A percentile compares a stretch with the other conserved stretches of the same genome.
Conservation (phyloP, 129 eudicot genomes). For the sunflower (Helianthus annuus) region HanXRQr2.0-SUNRISE NC_035449.2:8460169-8460668, state of each 20-base stretch:
- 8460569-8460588: neutral
- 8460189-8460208: neutral
- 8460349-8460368: neutral
- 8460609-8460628: neutral
- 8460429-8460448: no score
- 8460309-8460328: neutral
- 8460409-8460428: no score
- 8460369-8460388: neutral
- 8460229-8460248: constrained; percentile 20
- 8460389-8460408: no score
- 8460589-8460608: constrained; percentile 7
- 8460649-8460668: no score
- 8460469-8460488: neutral
- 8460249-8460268: constrained; percentile 3
- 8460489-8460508: neutral
- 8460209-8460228: neutral
- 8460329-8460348: neutral
- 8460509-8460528: neutral
- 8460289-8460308: neutral
- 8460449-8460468: no score
- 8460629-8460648: constrained; percentile 4
- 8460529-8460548: neutral
- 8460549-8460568: neutral
- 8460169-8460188: neutral
- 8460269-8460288: neutral